phyloP scores from a whole-genome alignment of 768 basidiomycete species.

The Amanita thiersii region DNA sequence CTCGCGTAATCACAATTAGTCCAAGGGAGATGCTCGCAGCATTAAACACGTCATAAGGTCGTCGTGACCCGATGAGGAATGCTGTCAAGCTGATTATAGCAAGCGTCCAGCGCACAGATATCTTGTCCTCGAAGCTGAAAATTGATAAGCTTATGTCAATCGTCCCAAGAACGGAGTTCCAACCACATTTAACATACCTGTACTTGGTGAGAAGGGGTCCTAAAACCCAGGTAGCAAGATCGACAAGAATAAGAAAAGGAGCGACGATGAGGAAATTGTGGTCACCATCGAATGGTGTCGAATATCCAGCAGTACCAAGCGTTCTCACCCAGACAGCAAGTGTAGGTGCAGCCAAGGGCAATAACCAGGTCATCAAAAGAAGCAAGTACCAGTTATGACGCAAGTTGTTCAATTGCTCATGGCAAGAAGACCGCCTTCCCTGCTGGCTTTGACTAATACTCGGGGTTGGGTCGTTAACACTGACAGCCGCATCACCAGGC shows the following conservation, averaged over 20 bases:
- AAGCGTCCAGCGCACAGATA: constrained; percentile 49
- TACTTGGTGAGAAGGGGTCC: constrained; percentile 33
- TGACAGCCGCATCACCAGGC: not conserved
- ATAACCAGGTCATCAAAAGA: constrained; percentile 71
- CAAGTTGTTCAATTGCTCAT: constrained; percentile 22
- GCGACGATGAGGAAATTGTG: constrained; percentile 61
- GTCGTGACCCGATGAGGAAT: constrained; percentile 60
- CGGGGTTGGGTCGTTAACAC: not conserved
- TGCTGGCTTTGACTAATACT: constrained; percentile 3
- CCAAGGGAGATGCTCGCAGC: constrained; percentile 40
- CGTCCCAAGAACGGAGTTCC: constrained; percentile 6
- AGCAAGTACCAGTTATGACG: constrained; percentile 56
- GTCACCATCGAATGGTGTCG: constrained; percentile 76
- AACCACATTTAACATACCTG: constrained; percentile 22
- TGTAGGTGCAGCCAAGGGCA: constrained; percentile 71
- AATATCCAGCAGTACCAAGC: constrained; percentile 68
- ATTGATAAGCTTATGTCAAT: constrained; percentile 8
- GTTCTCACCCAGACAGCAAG: constrained; percentile 89
- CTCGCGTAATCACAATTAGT: constrained; percentile 33
- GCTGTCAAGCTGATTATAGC: constrained; percentile 40
- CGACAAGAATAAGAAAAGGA: constrained; percentile 57
- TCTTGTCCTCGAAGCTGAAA: constrained; percentile 28
- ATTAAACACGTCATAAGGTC: constrained; percentile 61
- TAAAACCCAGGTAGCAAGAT: constrained; percentile 47
- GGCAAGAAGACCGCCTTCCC: constrained; percentile 9